Conservation (phyloP, 2,329 filamentous ascomycete genomes). For the Conoideocrella luteorostrata region DNA sequence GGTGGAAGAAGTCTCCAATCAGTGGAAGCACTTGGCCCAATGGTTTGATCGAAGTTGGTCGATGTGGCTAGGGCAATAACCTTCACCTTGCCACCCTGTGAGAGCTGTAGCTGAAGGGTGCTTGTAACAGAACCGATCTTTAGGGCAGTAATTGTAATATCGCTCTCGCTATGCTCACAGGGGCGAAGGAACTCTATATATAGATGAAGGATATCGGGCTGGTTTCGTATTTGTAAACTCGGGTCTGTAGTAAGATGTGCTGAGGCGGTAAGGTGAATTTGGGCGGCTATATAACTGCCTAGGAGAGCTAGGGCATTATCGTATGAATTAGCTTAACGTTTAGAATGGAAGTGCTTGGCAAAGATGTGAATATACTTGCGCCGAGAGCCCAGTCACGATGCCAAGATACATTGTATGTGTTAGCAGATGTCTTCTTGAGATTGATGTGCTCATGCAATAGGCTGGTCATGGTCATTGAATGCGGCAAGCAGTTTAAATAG, state of each 20-base stretch:
- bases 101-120: constrained; percentile 18
- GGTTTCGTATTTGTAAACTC: constrained; percentile 13
- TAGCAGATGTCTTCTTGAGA: background rate
- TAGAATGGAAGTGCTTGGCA: background rate
- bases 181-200: constrained; percentile 21
- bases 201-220: constrained; percentile 19
- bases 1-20: background rate
- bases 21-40: background rate
- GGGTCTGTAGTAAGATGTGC: constrained; percentile 14
- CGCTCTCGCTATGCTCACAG: constrained; percentile 16
- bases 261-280: constrained; percentile 15
- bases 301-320: constrained; percentile 13
- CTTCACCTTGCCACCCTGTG: background rate
- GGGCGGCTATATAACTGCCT: constrained; percentile 19
- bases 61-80: background rate
- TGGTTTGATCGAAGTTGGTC: background rate
- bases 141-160: constrained; percentile 13
- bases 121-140: constrained; percentile 15
- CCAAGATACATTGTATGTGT: constrained; percentile 3
- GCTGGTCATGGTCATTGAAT: no score
- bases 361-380: background rate
- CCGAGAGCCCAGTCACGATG: constrained; percentile 5
- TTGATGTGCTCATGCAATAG: no score
- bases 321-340: background rate
- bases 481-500: no score